Conservation (phyloP, 2,329 filamentous ascomycete genomes). For the Colletotrichum filicis region DNA sequence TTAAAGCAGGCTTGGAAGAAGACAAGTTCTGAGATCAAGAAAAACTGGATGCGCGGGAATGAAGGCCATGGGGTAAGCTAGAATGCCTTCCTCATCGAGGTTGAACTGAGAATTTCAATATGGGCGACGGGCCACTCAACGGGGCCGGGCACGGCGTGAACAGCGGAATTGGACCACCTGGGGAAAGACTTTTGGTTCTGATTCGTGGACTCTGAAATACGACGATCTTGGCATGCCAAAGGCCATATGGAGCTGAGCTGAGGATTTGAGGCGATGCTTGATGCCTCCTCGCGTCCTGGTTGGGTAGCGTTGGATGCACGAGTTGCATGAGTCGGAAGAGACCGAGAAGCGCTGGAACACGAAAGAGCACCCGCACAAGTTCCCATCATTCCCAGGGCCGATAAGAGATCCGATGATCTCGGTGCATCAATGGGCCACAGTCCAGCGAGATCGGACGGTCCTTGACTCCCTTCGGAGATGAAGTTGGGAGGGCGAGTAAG, state of each 20-base stretch:
- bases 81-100: slow-evolving; percentile 21
- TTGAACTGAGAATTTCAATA: background rate
- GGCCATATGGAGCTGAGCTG: background rate
- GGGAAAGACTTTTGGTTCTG: background rate
- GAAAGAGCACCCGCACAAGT: background rate
- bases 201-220: background rate
- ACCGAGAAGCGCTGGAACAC: background rate
- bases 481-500: slow-evolving; percentile 16
- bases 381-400: background rate
- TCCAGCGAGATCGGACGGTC: background rate
- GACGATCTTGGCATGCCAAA: slow-evolving; percentile 3
- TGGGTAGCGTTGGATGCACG: background rate
- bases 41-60: background rate
- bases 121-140: background rate
- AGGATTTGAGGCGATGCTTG: background rate
- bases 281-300: background rate
- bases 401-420: background rate
- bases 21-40: background rate
- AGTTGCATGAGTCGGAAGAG: background rate
- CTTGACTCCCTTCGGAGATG: background rate
- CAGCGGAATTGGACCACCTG: background rate
- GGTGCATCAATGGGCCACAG: background rate
- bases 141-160: background rate
- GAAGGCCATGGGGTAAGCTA: background rate
- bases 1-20: background rate